A percentile compares a stretch with the other conserved stretches of the same genome.
Evolutionary conservation across 345 rosid genomes (phyloP).

Genomic region (Lepidium didymum): DNA sequence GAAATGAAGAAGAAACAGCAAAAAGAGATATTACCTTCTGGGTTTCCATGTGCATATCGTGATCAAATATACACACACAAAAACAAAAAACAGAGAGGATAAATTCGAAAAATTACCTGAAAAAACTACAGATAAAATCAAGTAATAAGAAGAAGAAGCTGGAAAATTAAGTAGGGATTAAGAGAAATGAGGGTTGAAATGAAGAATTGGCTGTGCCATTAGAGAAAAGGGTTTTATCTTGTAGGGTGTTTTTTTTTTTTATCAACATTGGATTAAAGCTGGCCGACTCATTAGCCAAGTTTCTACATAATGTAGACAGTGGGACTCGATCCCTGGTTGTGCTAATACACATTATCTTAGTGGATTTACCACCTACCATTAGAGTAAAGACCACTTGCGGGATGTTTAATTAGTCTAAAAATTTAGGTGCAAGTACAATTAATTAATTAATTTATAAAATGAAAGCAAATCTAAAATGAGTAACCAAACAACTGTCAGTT

Average conservation of each 20-base stretch:
- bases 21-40: constrained; percentile 38
- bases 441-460: not conserved
- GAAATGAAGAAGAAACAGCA: constrained; percentile 21
- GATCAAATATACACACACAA: constrained; percentile 26
- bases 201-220: not conserved
- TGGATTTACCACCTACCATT: too few relatives aligned
- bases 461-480: not conserved
- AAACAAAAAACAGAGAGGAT: constrained; percentile 15
- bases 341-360: too few relatives aligned
- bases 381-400: too few relatives aligned
- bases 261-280: too few relatives aligned
- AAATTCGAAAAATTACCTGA: constrained; percentile 7
- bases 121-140: not conserved
- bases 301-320: too few relatives aligned
- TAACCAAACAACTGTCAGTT: constrained; percentile 34
- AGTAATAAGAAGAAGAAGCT: not conserved
- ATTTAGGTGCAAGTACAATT: not conserved
- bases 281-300: too few relatives aligned
- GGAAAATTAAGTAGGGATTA: not conserved
- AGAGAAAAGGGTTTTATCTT: not conserved
- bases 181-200: not conserved
- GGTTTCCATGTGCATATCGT: constrained; percentile 58
- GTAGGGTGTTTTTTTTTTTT: not conserved
- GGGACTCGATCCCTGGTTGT: too few relatives aligned
- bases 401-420: not conserved